Base-by-base conservation (phyloP, 805 yeast species). In the Candida schatavii region DNA sequence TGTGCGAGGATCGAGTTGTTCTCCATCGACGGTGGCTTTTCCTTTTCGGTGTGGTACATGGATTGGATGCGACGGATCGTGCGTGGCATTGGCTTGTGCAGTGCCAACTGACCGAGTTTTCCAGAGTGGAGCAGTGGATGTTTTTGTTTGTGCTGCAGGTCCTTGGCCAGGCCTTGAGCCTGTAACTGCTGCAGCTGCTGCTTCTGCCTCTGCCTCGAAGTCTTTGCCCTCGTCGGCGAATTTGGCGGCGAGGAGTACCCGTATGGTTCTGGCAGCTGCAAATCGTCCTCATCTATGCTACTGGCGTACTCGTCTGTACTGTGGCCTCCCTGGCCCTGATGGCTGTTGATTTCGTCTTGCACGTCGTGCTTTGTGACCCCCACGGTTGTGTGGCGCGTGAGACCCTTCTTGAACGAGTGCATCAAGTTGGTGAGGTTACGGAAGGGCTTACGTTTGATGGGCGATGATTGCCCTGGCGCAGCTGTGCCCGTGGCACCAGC, bases 21-120 rank as follows among this genome's bases (percentile, higher is more conserved):
- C 33, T 59, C 56, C 49, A 52, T 49, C 25, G 26, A 23, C 49
- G 48, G 40, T 39, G 52, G 54, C 35, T 44, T 54, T 35, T 55
- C 66, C 48, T 57, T 66, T 41, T 66, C 72, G 64, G 56, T 75
- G 47, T 81, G 81, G 59, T 75, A 81, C 86, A 83, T 79, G 37
- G 86, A 80, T 51, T 81, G 86, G 15, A 83, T 80, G 39, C 88
- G 70, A 40, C 88, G 66, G 44, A 75, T 72, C 56, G 70, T 58
- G 25, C 39, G 61, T 6, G 32, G 32, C n/a, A n/a, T n/a, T n/a
- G n/a, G n/a, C n/a, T n/a, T n/a, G n/a, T n/a, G n/a, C n/a, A n/a
- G n/a, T n/a, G n/a, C n/a, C n/a, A n/a, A n/a, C n/a, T n/a, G n/a
- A n/a, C n/a, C n/a, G n/a, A n/a, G n/a, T n/a, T n/a, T n/a, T n/a